Percentiles rank a stretch among this genome's conserved stretches.
Conservation (phyloP, 768 basidiomycete species). For the Amanita polypyramis region DNA sequence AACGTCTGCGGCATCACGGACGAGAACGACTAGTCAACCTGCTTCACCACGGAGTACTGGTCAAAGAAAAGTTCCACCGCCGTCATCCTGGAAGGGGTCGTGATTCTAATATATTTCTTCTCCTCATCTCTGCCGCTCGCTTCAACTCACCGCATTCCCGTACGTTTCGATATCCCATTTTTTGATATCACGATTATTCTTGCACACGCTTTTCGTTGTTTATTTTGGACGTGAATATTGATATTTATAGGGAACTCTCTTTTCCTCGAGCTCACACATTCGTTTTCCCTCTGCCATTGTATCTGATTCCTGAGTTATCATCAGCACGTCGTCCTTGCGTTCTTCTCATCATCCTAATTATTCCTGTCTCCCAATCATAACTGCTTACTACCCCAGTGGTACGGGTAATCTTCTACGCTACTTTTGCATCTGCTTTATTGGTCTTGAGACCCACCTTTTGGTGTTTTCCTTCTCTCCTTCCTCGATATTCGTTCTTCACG, state of each 20-base stretch:
- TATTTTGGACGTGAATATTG: conserved; percentile 7
- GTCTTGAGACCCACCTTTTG: background rate
- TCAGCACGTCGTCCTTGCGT: background rate
- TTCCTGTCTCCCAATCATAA: background rate
- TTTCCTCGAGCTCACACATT: conserved; percentile 2
- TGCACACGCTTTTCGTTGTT: conserved; percentile 1
- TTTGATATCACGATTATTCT: background rate
- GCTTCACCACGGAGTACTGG: conserved; percentile 17
- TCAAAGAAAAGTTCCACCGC: conserved; percentile 25
- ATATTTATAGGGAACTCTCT: conserved; percentile 5
- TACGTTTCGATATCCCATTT: background rate
- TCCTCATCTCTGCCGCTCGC: background rate
- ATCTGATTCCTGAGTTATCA: background rate
- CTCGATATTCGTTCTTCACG: background rate
- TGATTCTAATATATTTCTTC: background rate
- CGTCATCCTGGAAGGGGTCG: conserved; percentile 48
- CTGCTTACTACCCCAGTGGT: background rate
- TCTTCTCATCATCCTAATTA: too few relatives aligned
- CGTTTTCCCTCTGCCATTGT: background rate
- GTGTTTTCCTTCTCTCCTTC: background rate
- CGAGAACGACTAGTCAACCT: conserved; percentile 37
- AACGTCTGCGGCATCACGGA: conserved; percentile 16
- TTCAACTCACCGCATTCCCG: background rate
- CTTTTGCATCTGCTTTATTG: background rate
- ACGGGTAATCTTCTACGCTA: background rate